Evolutionary conservation across 2,329 filamentous ascomycete species (phyloP).

Genomic region (Myotisia sp.): DNA sequence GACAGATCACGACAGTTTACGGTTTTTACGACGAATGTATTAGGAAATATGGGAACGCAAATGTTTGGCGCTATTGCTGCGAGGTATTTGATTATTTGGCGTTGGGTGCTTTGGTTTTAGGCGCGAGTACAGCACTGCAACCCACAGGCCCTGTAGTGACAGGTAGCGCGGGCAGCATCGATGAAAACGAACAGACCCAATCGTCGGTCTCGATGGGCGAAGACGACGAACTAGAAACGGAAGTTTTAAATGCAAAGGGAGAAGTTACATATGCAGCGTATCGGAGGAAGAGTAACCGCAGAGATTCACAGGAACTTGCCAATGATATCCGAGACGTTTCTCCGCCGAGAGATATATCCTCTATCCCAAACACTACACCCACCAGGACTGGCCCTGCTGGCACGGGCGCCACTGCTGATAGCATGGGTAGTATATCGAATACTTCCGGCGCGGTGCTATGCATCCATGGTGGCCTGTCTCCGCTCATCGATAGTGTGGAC

Average conservation of each 20-base stretch:
- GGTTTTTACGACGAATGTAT: conserved; percentile 98
- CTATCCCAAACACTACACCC: conserved; percentile 29
- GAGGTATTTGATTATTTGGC: conserved; percentile 99
- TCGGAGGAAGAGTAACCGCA: conserved; percentile 20
- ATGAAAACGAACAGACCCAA: conserved; percentile 19
- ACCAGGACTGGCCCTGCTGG: conserved; percentile 58
- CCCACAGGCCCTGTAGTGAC: conserved; percentile 40
- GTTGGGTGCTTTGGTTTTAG: conserved; percentile 96
- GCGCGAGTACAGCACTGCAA: conserved; percentile 53
- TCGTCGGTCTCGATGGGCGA: conserved; percentile 33
- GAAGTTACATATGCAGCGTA: conserved; percentile 52
- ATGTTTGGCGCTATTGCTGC: conserved; percentile 98
- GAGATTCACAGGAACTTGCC: conserved; percentile 21
- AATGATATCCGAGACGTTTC: conserved; percentile 26
- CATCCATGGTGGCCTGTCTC: conserved; percentile 85
- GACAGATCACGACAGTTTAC: conserved; percentile 95
- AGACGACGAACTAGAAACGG: conserved; percentile 68
- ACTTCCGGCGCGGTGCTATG: conserved; percentile 76
- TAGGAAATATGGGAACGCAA: conserved; percentile 94
- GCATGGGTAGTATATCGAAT: conserved; percentile 38
- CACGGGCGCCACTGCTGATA: conserved; percentile 60
- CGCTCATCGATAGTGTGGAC: conserved; percentile 82
- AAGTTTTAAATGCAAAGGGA: conserved; percentile 75
- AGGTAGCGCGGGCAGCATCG: conserved; percentile 19
- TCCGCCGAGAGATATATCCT: conserved; percentile 29